Conservation (phyloP, 768 basidiomycete genomes). For the Steccherinum ochraceum region DNA sequence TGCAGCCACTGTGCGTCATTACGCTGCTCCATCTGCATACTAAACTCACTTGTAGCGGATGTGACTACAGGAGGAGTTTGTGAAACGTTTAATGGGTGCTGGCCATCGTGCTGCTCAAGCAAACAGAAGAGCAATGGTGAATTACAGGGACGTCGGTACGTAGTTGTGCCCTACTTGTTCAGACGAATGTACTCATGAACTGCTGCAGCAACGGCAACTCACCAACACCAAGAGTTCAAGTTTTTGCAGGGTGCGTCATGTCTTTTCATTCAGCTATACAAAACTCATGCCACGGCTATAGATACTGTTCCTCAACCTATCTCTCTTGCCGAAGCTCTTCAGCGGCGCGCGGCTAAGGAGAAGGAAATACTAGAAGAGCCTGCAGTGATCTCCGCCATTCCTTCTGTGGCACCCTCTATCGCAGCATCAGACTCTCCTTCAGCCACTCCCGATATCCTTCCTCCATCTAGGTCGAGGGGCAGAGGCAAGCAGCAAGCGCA, state of each 20-base stretch:
- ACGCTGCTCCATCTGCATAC: constrained; percentile 1
- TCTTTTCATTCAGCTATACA: background rate
- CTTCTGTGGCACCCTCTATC: background rate
- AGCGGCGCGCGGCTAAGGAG: constrained; percentile 44
- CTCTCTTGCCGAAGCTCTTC: constrained; percentile 53
- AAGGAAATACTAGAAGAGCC: constrained; percentile 48
- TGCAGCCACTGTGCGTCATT: constrained; percentile 57
- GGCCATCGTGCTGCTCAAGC: constrained; percentile 60
- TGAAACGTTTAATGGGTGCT: constrained; percentile 66
- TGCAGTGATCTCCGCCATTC: background rate
- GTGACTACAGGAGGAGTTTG: constrained; percentile 69
- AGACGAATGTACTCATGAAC: no score
- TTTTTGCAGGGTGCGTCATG: constrained; percentile 53
- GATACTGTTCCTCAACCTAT: constrained; percentile 66
- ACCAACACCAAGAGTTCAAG: constrained; percentile 62
- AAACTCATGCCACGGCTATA: constrained; percentile 20
- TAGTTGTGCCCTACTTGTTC: constrained; percentile 7
- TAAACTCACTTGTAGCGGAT: background rate
- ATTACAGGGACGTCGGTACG: constrained; percentile 75
- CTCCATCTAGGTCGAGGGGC: background rate
- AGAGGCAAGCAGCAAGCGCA: background rate
- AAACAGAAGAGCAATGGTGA: constrained; percentile 51
- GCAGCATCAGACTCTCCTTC: background rate
- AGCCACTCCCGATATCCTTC: background rate
- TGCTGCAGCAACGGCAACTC: no score